These are phyloP conservation scores for Sporothrix variecibatus DNA, from an alignment of 2,329 filamentous ascomycete species.

Conservation along the genomic window DNA sequence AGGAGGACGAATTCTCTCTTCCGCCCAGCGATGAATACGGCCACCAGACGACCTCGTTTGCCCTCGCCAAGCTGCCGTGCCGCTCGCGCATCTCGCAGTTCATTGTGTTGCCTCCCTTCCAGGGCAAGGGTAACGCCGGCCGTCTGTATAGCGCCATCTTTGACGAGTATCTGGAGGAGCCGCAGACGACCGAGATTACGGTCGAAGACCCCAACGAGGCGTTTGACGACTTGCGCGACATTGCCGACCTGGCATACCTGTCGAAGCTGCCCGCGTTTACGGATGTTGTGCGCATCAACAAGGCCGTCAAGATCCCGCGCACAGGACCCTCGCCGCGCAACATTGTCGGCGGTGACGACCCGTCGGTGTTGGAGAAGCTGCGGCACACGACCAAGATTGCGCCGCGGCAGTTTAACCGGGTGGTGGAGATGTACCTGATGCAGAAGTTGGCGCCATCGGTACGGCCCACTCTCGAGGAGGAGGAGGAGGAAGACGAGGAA, in stretches of 20 bases:
- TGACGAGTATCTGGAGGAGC: constrained; percentile 63
- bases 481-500: constrained; percentile 30
- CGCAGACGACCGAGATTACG: constrained; percentile 77
- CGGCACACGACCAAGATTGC: constrained; percentile 69
- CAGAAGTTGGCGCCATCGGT: constrained; percentile 58
- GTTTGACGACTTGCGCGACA: constrained; percentile 78
- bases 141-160: constrained; percentile 82
- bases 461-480: constrained; percentile 54
- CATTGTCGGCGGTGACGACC: constrained; percentile 54
- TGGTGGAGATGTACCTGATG: constrained; percentile 75
- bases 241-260: constrained; percentile 69
- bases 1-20: constrained; percentile 43
- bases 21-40: constrained; percentile 29
- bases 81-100: constrained; percentile 91
- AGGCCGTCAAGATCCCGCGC: constrained; percentile 50
- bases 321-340: constrained; percentile 50
- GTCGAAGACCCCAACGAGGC: constrained; percentile 91
- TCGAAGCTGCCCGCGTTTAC: constrained; percentile 58
- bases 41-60: constrained; percentile 32
- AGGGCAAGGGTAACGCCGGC: constrained; percentile 75
- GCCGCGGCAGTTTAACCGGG: constrained; percentile 71
- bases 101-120: constrained; percentile 83
- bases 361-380: constrained; percentile 56
- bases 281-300: constrained; percentile 56
- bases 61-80: constrained; percentile 66